Evolutionary conservation across 1,139 yeast species (phyloP).

Genomic region (Candida buenavistaensis): DNA sequence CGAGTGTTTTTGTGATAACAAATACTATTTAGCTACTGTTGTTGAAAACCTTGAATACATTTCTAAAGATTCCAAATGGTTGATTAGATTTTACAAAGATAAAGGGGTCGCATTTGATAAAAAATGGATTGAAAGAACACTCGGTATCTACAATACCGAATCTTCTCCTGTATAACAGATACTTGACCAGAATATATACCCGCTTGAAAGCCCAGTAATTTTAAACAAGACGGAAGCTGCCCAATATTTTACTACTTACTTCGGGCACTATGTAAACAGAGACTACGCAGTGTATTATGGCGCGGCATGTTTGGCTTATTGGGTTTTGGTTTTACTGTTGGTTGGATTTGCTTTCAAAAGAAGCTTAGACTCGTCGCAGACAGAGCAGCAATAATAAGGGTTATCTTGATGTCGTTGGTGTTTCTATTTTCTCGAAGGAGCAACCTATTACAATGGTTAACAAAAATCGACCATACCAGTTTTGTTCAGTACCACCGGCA

Average conservation of each 20-base stretch:
- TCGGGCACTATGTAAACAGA: constrained; percentile 32
- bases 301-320: constrained; percentile 46
- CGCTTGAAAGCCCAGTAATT: constrained; percentile 24
- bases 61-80: constrained; percentile 18
- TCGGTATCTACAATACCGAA: constrained; percentile 4
- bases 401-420: constrained; percentile 47
- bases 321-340: constrained; percentile 46
- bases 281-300: constrained; percentile 48
- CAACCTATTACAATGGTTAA: constrained; percentile 54
- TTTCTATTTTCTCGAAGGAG: constrained; percentile 63
- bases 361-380: constrained; percentile 35
- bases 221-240: constrained; percentile 17
- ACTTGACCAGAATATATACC: constrained; percentile 6
- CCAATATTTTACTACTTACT: constrained; percentile 23
- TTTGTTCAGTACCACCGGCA: constrained; percentile 61
- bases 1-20: constrained; percentile 9
- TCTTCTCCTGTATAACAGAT: constrained; percentile 22
- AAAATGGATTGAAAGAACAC: constrained; percentile 8
- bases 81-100: constrained; percentile 27
- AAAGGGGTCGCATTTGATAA: constrained; percentile 5
- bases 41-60: constrained; percentile 15
- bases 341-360: too few species aligned
- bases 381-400: constrained; percentile 32
- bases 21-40: constrained; percentile 8
- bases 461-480: constrained; percentile 61